A percentile compares a stretch with the other conserved stretches of the same genome.
These are phyloP conservation scores for Simplicillium aogashimaense DNA, from an alignment of 2,329 filamentous ascomycete species.

Conservation along the genomic window DNA sequence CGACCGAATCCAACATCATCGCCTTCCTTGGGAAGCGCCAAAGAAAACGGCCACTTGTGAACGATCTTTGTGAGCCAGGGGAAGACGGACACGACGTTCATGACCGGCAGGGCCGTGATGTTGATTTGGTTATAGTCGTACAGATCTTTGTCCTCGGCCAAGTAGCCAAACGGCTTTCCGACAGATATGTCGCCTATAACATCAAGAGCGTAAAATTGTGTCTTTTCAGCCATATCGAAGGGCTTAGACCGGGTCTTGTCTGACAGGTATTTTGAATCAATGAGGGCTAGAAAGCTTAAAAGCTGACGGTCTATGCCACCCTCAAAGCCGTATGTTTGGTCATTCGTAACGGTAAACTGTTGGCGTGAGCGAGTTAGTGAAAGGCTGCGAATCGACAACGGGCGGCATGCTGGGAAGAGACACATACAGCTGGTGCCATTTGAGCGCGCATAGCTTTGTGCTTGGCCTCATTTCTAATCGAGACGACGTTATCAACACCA, in stretches of 20 bases:
- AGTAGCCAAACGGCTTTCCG: conserved; percentile 40
- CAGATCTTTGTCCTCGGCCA: conserved; percentile 37
- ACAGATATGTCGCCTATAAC: conserved; percentile 42
- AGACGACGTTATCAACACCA: conserved; percentile 43
- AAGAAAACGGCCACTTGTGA: conserved; percentile 24
- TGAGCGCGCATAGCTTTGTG: conserved; percentile 29
- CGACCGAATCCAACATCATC: conserved; percentile 27
- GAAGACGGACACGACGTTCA: conserved; percentile 25
- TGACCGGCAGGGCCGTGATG: conserved; percentile 26
- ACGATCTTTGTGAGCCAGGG: conserved; percentile 23
- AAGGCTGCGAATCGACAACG: too few relatives aligned
- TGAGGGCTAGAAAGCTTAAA: conserved; percentile 28
- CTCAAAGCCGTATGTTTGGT: conserved; percentile 30
- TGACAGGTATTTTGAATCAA: conserved; percentile 36
- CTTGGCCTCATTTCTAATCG: conserved; percentile 32
- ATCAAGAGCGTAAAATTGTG: conserved; percentile 43
- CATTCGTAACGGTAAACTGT: conserved; percentile 41
- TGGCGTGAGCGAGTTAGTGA: conserved; percentile 6
- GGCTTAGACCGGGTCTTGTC: conserved; percentile 19
- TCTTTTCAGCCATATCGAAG: conserved; percentile 39
- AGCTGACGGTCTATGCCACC: conserved; percentile 28
- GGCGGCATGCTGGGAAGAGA: background rate
- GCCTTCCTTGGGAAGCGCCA: conserved; percentile 22
- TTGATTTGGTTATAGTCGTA: conserved; percentile 34
- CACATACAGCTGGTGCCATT: conserved; percentile 31